Evolutionary conservation across 2,329 filamentous ascomycete genomes (phyloP), one percentile per base, ranked within the genome.

Genomic region (Beauveria sp.): DNA sequence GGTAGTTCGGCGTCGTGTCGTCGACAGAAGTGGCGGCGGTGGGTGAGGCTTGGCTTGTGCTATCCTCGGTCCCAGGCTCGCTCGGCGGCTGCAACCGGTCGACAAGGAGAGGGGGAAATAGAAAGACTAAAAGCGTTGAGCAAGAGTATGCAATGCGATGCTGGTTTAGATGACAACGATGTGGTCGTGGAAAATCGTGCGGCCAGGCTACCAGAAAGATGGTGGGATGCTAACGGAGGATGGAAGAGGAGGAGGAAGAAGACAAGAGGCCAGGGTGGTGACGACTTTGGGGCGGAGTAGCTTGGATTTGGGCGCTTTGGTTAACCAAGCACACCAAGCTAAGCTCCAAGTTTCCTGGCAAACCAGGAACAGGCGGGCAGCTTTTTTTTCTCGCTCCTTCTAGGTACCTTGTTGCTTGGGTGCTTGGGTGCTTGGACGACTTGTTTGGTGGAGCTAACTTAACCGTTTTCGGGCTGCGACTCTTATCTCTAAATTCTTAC

Each of bases 261-360:
- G 28, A 42, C 24, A 31, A 51, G 24, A 60, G 57, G 57, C 48
- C 48, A 60, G 58, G 24, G 42, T 60, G 58, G 58, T 53, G 58
- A 53, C 49, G 58, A 52, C 40, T 46, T 60, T 52, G 49, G 20
- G 56, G 57, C 43, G 54, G 42, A 46, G 54, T 24, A 48, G 16
- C 6, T 24, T 28, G 20, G 22, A 55, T 22, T 45, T 55, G 38
- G 50, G 40, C 28, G 20, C 10, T n/a, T 7, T 4, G n/a, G 40
- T n/a, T 7, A 12, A 43, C 42, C 43, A 46, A 22, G 45, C 34
- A 12, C 34, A 38, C 34, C 34, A 38, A 38, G 34, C 34, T 20
- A 5, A n/a, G 42, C 42, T 43, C n/a, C 42, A 26, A 10, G 20
- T 24, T 24, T 3, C 45, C 16, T 48, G 43, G 18, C 20, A 46